Evolutionary conservation across 495 filamentous ascomycete species (phyloP).

Genomic region (Hypoxylon trugodes): DNA sequence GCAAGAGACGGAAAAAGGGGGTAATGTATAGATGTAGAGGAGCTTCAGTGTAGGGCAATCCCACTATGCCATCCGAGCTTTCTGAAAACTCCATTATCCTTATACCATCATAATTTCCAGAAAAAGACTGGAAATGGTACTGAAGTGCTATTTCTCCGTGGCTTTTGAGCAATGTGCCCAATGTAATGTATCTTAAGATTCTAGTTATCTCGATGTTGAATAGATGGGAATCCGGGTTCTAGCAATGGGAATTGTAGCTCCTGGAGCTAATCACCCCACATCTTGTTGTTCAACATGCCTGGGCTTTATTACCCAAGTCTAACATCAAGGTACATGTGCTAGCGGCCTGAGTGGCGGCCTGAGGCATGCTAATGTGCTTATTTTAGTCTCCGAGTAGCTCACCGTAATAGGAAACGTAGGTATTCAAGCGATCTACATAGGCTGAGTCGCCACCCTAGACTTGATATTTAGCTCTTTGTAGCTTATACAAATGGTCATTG

Average conservation of each 20-base stretch:
- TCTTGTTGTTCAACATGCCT: no score
- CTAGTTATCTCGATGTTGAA: not conserved
- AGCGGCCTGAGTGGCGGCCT: not conserved
- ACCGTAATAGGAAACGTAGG: not conserved
- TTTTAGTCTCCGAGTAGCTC: slow-evolving; percentile 3
- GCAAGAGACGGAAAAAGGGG: not conserved
- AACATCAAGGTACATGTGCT: not conserved
- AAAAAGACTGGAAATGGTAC: not conserved
- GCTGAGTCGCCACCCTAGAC: not conserved
- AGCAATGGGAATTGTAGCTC: not conserved
- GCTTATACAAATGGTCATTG: not conserved
- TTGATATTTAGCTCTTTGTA: no score
- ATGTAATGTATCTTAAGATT: no score
- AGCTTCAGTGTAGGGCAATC: no score
- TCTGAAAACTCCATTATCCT: no score
- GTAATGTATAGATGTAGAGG: not conserved
- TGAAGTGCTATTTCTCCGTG: not conserved
- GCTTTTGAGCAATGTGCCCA: no score
- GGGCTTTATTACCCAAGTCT: not conserved
- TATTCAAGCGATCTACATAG: not conserved
- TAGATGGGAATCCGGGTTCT: not conserved
- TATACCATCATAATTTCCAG: not conserved
- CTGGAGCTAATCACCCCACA: not conserved
- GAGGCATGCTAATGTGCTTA: not conserved
- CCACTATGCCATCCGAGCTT: no score